Base-by-base conservation (phyloP, 2,329 filamentous ascomycete genomes). In the Penicillium sp. region DNA sequence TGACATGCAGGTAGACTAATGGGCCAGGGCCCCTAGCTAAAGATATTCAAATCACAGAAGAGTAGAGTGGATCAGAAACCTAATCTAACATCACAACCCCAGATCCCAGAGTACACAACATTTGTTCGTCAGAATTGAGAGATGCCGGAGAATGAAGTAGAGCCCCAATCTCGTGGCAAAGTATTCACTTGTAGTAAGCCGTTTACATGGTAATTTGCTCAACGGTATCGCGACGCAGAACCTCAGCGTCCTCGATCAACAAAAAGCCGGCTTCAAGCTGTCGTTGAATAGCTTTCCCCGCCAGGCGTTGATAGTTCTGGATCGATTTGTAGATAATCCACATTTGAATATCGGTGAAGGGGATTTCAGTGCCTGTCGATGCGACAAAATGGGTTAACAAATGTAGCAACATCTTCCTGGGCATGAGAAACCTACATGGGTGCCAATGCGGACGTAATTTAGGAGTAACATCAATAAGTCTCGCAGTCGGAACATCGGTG, bases 191-290 rank as follows among this genome's bases (percentile, higher is more conserved):
- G 23, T 11, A 3, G 13, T 19, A 35, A 16, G 2, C 5, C 27
- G 40, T 14, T 14, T 34, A 52, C 14, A 52, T 39, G 6, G 18
- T 16, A 4, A 52, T 35, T 10, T 52, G 42, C 19, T 52, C 49
- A 35, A 52, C 14, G 1, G 49, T 47, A 27, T 52, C 49, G 18
- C 49, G 49, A 39, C 43, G 42, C 27, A 52, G 18, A 8, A 34
- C 7, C 8, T 52, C 35, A 1, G 35, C 42, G 2, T 52, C 49
- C 18, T 39, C 49, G 6, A 18, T 18, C 43, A 52, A 11, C 43
- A 52, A 34, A n/a, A 47, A 47, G 9, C 49, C 35, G 0, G 18
- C 35, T 9, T 32, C 14, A 14, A 51, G 14, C 26, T 52, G 49
- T 8, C 32, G 26, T 3, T 34, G 5, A 7, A 52, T 32, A 7